Base-by-base conservation (phyloP, 495 filamentous ascomycete genomes). In the Neurospora cerealis region DNA sequence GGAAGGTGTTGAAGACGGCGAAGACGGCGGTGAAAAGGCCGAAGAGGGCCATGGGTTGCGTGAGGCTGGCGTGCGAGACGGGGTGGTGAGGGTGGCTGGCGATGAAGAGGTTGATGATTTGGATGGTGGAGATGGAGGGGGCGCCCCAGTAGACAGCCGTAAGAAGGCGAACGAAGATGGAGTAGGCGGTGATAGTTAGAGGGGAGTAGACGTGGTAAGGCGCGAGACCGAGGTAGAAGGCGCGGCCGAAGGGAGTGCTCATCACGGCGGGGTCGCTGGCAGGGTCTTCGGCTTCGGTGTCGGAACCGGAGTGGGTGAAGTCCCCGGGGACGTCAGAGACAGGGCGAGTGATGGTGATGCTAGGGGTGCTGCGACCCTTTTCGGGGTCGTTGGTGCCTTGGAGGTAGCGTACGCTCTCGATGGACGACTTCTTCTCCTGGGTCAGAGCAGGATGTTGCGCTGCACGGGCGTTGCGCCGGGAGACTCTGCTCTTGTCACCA, bases 101-200 rank as follows among this genome's bases (percentile, higher is more conserved):
- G 32, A 73, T 71, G 71, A 78, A 17, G 36, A 71, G 44, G 48
- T 77, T 60, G 54, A 77, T 36, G 36, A 80, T 10, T 73, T 78
- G 74, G 34, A 83, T 78, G n/a, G 32, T 62, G 54, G 54, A 62
- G 54, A 62, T 62, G 28, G 54, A 62, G 13, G 78, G 77, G 17
- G 80, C 77, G 39, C 83, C 79, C 81, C 85, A 85, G 77, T 81
- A 86, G 19, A 85, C 74, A 2, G 78, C 77, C 2, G 78, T 79
- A 41, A 82, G 72, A 24, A 83, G 75, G 1, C 75, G 76, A 15
- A 78, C 79, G 38, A 82, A 76, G 34, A 76, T 77, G 1, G 83
- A 85, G 72, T 86, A 86, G 70, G 77, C 41, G 66, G 83, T 79
- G 36, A 87, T 85, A 2, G 79, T 75, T 37, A 78, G 77, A 41